Evolutionary conservation across 176 grass and related monocot species (phyloP).

Genomic region (Carex myosuroides): DNA sequence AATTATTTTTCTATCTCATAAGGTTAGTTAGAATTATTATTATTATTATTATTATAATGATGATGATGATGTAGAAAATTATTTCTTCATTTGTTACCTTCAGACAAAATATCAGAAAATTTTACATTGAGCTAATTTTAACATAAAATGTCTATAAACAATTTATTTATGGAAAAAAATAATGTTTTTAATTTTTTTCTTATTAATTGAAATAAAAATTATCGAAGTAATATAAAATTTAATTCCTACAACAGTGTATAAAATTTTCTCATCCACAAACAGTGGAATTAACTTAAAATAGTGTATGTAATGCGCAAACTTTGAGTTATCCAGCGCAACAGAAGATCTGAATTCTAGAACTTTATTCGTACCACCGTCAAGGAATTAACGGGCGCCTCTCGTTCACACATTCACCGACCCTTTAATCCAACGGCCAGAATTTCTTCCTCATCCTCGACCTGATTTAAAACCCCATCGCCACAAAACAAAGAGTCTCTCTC

Average conservation of each 20-base stretch:
- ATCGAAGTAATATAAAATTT: not conserved
- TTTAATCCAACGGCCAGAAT: slow-evolving; percentile 35
- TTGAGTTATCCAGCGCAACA: not conserved
- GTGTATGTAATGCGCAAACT: not conserved
- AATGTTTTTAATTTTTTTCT: no score
- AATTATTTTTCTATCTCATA: no score
- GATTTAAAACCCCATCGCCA: slow-evolving; percentile 31
- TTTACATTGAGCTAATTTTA: no score
- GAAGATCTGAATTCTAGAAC: not conserved
- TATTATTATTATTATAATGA: no score
- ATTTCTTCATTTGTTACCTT: no score
- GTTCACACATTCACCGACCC: slow-evolving; percentile 5
- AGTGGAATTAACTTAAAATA: not conserved
- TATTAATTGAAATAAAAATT: no score
- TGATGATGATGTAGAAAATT: no score
- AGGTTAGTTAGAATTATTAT: no score
- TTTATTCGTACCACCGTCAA: slow-evolving; percentile 11
- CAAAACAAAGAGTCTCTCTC: not conserved
- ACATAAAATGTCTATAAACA: no score
- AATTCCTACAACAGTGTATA: not conserved
- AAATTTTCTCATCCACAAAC: not conserved
- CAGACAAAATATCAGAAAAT: no score
- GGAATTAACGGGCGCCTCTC: not conserved
- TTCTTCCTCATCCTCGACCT: slow-evolving; percentile 19
- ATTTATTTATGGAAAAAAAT: no score